Evolutionary conservation across 371 early-diverging fungal genomes (phyloP).

Genomic region (Mucor lusitanicus): DNA sequence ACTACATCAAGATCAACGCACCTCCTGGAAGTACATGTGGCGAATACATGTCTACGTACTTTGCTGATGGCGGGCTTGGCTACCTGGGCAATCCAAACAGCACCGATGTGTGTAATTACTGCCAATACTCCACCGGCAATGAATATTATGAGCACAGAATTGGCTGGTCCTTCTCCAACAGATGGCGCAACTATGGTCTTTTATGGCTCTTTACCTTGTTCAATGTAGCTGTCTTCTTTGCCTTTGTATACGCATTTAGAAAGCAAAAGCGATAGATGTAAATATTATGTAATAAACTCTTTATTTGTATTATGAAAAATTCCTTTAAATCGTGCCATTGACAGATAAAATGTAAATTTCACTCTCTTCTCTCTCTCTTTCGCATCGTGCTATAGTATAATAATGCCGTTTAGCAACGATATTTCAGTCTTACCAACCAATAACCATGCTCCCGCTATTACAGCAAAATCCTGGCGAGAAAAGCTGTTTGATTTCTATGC

Average conservation of each 20-base stretch:
- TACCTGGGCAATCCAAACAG: slow-evolving; percentile 54
- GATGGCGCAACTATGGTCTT: slow-evolving; percentile 71
- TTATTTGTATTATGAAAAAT: neutral
- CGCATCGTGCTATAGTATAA: too few species aligned
- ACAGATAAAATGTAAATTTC: slow-evolving; percentile 7
- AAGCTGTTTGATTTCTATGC: slow-evolving; percentile 10
- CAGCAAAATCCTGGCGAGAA: neutral
- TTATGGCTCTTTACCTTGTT: slow-evolving; percentile 50
- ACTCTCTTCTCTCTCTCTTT: neutral
- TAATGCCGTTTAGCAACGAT: slow-evolving; percentile 7
- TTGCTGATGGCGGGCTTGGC: slow-evolving; percentile 50
- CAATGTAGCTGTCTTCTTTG: slow-evolving; percentile 42
- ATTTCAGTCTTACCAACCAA: neutral
- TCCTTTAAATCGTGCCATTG: neutral
- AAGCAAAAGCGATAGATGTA: slow-evolving; percentile 23
- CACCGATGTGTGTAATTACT: slow-evolving; percentile 58
- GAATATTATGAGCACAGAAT: slow-evolving; percentile 41
- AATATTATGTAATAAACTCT: neutral
- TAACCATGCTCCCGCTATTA: neutral
- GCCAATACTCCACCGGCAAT: slow-evolving; percentile 55
- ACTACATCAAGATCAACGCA: slow-evolving; percentile 49
- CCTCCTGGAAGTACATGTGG: slow-evolving; percentile 60
- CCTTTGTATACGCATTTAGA: slow-evolving; percentile 20
- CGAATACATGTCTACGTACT: slow-evolving; percentile 55
- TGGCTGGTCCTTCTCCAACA: slow-evolving; percentile 40